Evolutionary conservation across 2,329 filamentous ascomycete genomes (phyloP).

Genomic region (Penicillium sclerotigenum): DNA sequence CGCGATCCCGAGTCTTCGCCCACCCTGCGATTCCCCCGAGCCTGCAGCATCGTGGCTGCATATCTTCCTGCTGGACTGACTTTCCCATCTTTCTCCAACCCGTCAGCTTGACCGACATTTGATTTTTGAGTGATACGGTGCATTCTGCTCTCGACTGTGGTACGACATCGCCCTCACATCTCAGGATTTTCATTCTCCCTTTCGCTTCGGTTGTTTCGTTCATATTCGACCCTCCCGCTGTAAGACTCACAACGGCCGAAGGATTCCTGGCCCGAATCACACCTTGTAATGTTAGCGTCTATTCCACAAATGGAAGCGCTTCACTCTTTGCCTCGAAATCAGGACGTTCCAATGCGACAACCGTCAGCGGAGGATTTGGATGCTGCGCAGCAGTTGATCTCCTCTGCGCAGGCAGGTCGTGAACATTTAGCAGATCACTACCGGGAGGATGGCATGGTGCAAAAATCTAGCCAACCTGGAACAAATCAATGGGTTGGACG

Average conservation of each 20-base stretch:
- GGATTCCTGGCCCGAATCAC: background rate
- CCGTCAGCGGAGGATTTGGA: slow-evolving; percentile 48
- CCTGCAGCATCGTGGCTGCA: slow-evolving; percentile 24
- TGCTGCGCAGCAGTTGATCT: slow-evolving; percentile 48
- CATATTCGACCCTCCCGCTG: slow-evolving; percentile 13
- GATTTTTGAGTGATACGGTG: slow-evolving; percentile 32
- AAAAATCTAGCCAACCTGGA: slow-evolving; percentile 13
- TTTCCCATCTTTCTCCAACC: slow-evolving; percentile 20
- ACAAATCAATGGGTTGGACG: slow-evolving; percentile 13
- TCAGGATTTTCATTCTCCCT: slow-evolving; percentile 12
- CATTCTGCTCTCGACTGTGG: slow-evolving; percentile 32
- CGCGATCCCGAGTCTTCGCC: background rate
- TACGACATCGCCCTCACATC: slow-evolving; percentile 26
- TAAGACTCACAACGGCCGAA: slow-evolving; percentile 5
- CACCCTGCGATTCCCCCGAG: slow-evolving; percentile 6
- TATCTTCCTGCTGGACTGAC: slow-evolving; percentile 20
- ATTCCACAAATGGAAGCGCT: slow-evolving; percentile 38
- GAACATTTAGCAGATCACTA: slow-evolving; percentile 33
- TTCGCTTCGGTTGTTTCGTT: slow-evolving; percentile 12
- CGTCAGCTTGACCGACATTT: slow-evolving; percentile 38
- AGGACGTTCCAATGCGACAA: slow-evolving; percentile 38
- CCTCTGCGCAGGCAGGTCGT: slow-evolving; percentile 45
- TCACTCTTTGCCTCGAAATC: slow-evolving; percentile 31
- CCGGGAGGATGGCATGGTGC: slow-evolving; percentile 20
- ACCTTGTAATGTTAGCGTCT: slow-evolving; percentile 37